A percentile compares a stretch with the other conserved stretches of the same genome.
Conservation (phyloP, 1,284 basidiomycete genomes). For the Volvariella surrecta region DNA sequence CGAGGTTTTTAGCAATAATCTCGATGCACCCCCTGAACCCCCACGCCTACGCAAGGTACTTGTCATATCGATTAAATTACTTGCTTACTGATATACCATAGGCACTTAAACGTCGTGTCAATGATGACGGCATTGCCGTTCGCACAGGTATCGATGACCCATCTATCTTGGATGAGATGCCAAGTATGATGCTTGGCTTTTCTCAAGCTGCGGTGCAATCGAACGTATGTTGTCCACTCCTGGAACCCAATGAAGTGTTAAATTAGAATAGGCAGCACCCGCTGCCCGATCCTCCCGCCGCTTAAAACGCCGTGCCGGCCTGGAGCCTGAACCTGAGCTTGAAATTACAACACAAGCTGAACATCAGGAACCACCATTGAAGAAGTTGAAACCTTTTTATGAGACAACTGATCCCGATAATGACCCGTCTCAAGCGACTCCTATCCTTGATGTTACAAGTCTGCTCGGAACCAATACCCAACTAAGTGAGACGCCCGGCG, state of each 20-base stretch:
- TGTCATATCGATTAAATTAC: too few species aligned
- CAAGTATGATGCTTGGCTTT: constrained; percentile 8
- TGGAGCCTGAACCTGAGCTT: constrained; percentile 11
- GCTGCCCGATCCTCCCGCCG: constrained; percentile 20
- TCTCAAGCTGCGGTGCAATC: background rate
- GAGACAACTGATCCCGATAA: constrained; percentile 39
- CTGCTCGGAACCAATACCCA: too few species aligned
- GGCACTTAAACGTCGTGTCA: constrained; percentile 25
- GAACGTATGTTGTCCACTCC: too few species aligned
- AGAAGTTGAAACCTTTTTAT: constrained; percentile 64
- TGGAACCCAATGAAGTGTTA: too few species aligned
- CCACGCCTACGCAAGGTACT: too few species aligned
- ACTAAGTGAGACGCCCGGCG: too few species aligned
- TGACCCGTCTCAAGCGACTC: too few species aligned
- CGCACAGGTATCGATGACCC: constrained; percentile 28
- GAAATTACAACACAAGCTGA: constrained; percentile 8
- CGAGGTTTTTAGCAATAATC: too few species aligned
- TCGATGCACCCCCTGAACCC: too few species aligned
- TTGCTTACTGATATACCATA: constrained; percentile 7
- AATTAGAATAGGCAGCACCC: constrained; percentile 16
- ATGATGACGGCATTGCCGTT: constrained; percentile 15
- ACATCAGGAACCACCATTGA: constrained; percentile 44
- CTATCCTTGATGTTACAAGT: too few species aligned
- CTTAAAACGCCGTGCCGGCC: constrained; percentile 31
- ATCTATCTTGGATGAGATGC: constrained; percentile 17